These are phyloP conservation scores for Sporothrix globosa DNA, from an alignment of 2,329 filamentous ascomycete genomes.

Conservation along the genomic window DNA sequence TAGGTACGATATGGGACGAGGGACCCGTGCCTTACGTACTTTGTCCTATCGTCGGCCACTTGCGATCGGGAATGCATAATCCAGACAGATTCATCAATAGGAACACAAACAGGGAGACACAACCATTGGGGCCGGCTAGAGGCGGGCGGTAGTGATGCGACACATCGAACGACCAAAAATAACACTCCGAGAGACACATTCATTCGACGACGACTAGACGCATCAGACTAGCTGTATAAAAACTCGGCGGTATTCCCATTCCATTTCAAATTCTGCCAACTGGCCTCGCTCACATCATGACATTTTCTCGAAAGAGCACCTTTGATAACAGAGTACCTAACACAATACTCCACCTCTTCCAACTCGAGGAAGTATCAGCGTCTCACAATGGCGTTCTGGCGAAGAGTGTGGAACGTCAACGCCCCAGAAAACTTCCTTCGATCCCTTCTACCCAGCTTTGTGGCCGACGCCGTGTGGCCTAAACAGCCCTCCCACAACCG, in stretches of 20 bases:
- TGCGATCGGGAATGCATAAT: neutral
- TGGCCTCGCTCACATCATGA: neutral
- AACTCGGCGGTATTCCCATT: neutral
- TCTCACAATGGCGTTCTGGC: neutral
- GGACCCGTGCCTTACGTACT: neutral
- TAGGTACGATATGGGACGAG: neutral
- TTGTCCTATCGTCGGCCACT: neutral
- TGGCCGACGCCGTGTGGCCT: conserved; percentile 42
- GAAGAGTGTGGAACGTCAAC: neutral
- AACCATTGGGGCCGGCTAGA: neutral
- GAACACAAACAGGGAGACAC: neutral
- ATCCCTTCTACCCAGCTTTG: conserved; percentile 43
- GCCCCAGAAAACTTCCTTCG: conserved; percentile 12
- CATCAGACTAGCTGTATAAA: neutral
- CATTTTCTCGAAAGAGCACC: neutral
- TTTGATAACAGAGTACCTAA: neutral
- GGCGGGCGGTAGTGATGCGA: neutral
- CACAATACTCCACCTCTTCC: neutral
- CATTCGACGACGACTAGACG: neutral
- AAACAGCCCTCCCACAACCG: conserved; percentile 37
- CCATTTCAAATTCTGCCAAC: too few relatives aligned
- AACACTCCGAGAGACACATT: neutral
- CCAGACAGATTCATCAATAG: neutral
- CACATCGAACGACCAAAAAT: neutral
- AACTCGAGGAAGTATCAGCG: neutral